These are phyloP conservation scores for Salix udensis DNA, from an alignment of 345 rosid genomes.

Conservation along the genomic window DNA sequence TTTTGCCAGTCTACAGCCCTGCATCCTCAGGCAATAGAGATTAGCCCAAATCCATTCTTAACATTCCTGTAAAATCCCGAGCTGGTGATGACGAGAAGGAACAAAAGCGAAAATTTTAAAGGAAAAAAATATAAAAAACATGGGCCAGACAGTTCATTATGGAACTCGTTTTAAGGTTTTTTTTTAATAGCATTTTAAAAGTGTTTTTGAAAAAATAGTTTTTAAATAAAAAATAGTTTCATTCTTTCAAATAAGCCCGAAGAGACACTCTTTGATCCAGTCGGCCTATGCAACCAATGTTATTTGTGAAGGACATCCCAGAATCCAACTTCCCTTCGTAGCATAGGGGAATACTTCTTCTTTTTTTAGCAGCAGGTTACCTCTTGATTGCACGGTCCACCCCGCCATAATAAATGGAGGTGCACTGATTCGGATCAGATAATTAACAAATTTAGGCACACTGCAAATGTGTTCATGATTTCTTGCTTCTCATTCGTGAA, in stretches of 20 bases:
- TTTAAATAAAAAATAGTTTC: too few species aligned
- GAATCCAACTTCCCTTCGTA: background rate
- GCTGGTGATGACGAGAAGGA: background rate
- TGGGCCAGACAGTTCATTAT: constrained; percentile 7
- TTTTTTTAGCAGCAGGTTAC: background rate
- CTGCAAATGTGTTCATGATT: background rate
- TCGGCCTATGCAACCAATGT: background rate
- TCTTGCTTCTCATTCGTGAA: background rate
- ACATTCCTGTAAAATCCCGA: constrained; percentile 4
- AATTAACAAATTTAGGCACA: background rate
- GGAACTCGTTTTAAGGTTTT: background rate
- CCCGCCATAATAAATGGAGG: background rate
- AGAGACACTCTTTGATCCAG: constrained; percentile 15
- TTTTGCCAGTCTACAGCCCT: background rate
- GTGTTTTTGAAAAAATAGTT: too few species aligned
- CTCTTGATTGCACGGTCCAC: background rate
- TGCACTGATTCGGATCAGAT: background rate
- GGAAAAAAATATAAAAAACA: background rate
- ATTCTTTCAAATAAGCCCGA: constrained; percentile 8
- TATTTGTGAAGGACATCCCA: background rate
- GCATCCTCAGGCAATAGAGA: background rate
- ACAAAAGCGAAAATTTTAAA: background rate
- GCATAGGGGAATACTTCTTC: background rate
- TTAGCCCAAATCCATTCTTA: background rate
- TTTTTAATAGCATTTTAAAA: too few species aligned